Evolutionary conservation across 441 rosid species (phyloP).

Genomic region (Francoa sonchifolia): DNA sequence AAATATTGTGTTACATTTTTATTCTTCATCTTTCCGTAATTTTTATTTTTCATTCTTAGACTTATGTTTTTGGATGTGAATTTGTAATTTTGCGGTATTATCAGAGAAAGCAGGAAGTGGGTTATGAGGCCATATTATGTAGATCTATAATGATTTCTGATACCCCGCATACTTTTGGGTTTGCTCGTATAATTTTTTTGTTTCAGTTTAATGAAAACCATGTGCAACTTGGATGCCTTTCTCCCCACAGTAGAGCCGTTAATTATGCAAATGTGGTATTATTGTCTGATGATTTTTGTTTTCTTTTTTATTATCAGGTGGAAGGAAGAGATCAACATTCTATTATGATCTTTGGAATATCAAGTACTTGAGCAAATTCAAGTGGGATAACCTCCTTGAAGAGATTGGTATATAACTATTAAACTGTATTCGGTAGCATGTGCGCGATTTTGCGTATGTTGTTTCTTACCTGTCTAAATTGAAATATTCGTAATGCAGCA

Average conservation of each 20-base stretch:
- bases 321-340: conserved; percentile 64
- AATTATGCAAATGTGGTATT: no score
- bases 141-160: neutral
- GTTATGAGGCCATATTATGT: neutral
- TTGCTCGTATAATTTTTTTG: neutral
- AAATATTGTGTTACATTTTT: neutral
- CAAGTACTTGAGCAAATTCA: conserved; percentile 83
- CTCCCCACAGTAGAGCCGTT: no score
- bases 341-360: conserved; percentile 90
- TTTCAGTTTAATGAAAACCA: no score
- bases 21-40: neutral
- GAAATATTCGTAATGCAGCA: conserved; percentile 36
- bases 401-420: conserved; percentile 47
- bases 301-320: conserved; percentile 37
- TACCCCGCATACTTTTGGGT: neutral
- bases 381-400: conserved; percentile 89
- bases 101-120: no score
- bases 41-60: no score
- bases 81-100: no score
- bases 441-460: no score
- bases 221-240: no score
- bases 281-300: neutral
- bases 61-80: no score
- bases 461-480: conserved; percentile 13
- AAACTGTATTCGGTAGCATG: conserved; percentile 8